Percentiles rank a stretch among this genome's conserved stretches.
These are phyloP conservation scores for Cicer chorassanicum DNA, from an alignment of 306 rosid species.

Conservation along the genomic window DNA sequence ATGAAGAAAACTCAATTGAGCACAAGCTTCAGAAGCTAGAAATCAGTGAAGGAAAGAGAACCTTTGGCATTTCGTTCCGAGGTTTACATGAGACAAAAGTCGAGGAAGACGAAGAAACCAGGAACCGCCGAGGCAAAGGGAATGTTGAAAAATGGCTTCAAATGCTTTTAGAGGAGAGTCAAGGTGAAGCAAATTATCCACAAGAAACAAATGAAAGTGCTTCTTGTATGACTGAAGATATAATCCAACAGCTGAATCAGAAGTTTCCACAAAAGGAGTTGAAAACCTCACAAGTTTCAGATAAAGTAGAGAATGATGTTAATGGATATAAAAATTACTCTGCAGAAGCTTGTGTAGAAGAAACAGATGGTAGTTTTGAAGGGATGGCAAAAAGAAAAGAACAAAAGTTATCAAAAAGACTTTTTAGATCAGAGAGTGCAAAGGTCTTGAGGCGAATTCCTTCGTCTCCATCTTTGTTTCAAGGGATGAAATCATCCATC, in stretches of 20 bases:
- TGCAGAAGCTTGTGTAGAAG: constrained; percentile 47
- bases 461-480: constrained; percentile 84
- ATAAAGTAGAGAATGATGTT: constrained; percentile 43
- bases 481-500: constrained; percentile 58
- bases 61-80: constrained; percentile 46
- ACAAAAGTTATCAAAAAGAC: constrained; percentile 56
- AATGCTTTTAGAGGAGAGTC: constrained; percentile 71
- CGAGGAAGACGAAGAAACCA: constrained; percentile 85
- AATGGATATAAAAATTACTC: constrained; percentile 42
- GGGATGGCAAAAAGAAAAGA: constrained; percentile 56
- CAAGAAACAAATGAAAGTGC: constrained; percentile 50
- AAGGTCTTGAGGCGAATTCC: constrained; percentile 76
- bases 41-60: constrained; percentile 57
- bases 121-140: constrained; percentile 84
- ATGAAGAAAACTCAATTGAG: constrained; percentile 58
- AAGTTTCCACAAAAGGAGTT: constrained; percentile 62
- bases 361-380: constrained; percentile 55
- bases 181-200: constrained; percentile 47
- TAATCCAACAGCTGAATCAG: constrained; percentile 54
- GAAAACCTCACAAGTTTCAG: constrained; percentile 48
- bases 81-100: constrained; percentile 50
- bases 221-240: constrained; percentile 48
- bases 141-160: constrained; percentile 96
- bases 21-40: constrained; percentile 57
- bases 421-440: constrained; percentile 79